Evolutionary conservation across 2,329 filamentous ascomycete species (phyloP).

Genomic region (Fusarium dimerum): DNA sequence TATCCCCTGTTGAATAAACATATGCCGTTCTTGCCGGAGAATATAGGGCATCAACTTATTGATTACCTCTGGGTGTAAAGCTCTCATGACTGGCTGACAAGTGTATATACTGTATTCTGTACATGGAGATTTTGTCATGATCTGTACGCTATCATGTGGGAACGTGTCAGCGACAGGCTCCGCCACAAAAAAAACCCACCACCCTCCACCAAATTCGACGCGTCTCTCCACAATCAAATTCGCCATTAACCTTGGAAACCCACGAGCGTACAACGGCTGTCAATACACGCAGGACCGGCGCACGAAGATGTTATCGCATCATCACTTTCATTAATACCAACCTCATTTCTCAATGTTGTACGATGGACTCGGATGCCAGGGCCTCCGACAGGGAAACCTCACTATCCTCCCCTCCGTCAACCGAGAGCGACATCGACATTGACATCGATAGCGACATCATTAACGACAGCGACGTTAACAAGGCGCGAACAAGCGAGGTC

Average conservation of each 20-base stretch:
- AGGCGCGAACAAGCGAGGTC: slow-evolving; percentile 28
- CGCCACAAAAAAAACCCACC: neutral
- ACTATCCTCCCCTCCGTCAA: slow-evolving; percentile 31
- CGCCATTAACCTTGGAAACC: neutral
- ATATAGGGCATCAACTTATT: too few species aligned
- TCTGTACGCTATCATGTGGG: neutral
- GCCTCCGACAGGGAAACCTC: slow-evolving; percentile 37
- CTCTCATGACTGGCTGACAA: too few species aligned
- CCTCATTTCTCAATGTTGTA: slow-evolving; percentile 12
- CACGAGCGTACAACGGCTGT: slow-evolving; percentile 5
- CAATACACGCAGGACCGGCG: neutral
- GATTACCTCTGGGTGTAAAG: too few species aligned
- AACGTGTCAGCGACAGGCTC: neutral
- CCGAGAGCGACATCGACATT: slow-evolving; percentile 25
- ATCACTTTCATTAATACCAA: neutral
- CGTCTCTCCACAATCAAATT: neutral
- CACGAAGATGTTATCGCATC: slow-evolving; percentile 20
- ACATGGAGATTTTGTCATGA: too few species aligned
- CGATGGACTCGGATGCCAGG: slow-evolving; percentile 33
- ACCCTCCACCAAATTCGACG: neutral
- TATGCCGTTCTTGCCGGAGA: too few species aligned
- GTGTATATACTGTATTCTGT: too few species aligned
- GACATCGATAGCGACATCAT: neutral
- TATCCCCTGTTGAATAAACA: too few species aligned
- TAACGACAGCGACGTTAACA: slow-evolving; percentile 32